Evolutionary conservation across 495 filamentous ascomycete species (phyloP), one percentile per base, ranked within the genome.

Genomic region (Cercophora sp.): DNA sequence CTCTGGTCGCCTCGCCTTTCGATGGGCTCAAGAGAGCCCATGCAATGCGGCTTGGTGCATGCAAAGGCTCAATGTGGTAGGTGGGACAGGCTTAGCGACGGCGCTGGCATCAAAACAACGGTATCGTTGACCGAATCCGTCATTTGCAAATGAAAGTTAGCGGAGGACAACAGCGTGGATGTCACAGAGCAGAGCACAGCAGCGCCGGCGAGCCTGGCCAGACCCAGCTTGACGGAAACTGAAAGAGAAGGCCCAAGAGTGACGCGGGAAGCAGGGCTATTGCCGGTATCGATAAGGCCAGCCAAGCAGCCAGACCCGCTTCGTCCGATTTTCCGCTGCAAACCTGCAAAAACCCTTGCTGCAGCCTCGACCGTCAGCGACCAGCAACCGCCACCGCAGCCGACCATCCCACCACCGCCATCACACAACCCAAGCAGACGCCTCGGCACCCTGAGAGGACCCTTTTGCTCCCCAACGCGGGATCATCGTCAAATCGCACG

Each of bases 401-500:
- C 42, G 39, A 43, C 18, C 16, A 36, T 25, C 35, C n/a, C 52
- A 18, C 27, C 25, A 9, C 6, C 53, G 20, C 29, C 19, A 18
- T 31, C 31, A 18, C 39, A 22, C 32, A 48, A 43, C 23, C 31
- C 23, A 19, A 13, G 29, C 42, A 45, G 43, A 48, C 25, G 34
- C 26, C 41, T 25, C 25, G 16, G 23, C 19, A 40, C 16, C 36
- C 48, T 40, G 22, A 29, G 16, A 13, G 3, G 9, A 27, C n/a
- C 15, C 40, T 13, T 24, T 45, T 44, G 24, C 25, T 41, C 52
- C 42, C 49, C 48, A 46, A 45, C 52, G 48, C 40, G 59, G 43
- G 53, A 64, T 59, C 58, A 43, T 58, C 61, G 45, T 43, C 40
- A 44, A 52, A 44, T 44, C 42, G 40, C 47, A 46, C 39, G 46